Evolutionary conservation across 192 early-diverging fungal genomes (phyloP), one percentile per base, ranked within the genome.

Genomic region (Lobosporangium transversale): DNA sequence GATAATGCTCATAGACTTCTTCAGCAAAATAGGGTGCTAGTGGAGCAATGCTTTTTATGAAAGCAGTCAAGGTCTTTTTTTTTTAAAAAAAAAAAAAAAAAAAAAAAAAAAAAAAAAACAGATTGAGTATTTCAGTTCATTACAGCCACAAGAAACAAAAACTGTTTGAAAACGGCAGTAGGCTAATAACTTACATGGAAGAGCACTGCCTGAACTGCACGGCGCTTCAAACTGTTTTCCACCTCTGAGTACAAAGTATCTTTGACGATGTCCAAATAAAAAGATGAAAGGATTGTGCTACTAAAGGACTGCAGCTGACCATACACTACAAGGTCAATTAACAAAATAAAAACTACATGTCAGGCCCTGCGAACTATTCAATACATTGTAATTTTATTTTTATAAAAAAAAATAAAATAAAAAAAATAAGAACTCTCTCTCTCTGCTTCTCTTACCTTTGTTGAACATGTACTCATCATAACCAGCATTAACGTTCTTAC

Each of bases 241-340:
- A 63, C 51, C 37, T 88, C 82, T 8, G 88, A 89, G 50, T 94
- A 94, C 15, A 94, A 76, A 24, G 89, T 82, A 59, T 94, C 92
- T 68, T 94, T 94, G 81, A 90, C 84, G 11, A 90, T 80, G 52
- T 94, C 91, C 84, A 92, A 85, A 80, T 94, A 94, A 52, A 92
- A 90, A 3, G 91, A 86, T 21, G 92, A 94, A 9, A 92, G 80
- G 5, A 80, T 73, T 5, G 79, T 76, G 58, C 85, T 90, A 54
- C 86, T 88, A 49, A 94, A 91, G 57, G 85, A 80, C 73, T 89
- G 91, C 55, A 49, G 83, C 51, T 71, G 89, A 83, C 48, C 86
- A 67, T 31, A 86, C 85, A 83, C 69, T 62, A n/a, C n/a, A n/a
- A n/a, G n/a, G n/a, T n/a, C n/a, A n/a, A n/a, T n/a, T n/a, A n/a